These are phyloP conservation scores for Lasiodiplodia theobromae DNA, from an alignment of 2,329 filamentous ascomycete species.

Conservation along the genomic window DNA sequence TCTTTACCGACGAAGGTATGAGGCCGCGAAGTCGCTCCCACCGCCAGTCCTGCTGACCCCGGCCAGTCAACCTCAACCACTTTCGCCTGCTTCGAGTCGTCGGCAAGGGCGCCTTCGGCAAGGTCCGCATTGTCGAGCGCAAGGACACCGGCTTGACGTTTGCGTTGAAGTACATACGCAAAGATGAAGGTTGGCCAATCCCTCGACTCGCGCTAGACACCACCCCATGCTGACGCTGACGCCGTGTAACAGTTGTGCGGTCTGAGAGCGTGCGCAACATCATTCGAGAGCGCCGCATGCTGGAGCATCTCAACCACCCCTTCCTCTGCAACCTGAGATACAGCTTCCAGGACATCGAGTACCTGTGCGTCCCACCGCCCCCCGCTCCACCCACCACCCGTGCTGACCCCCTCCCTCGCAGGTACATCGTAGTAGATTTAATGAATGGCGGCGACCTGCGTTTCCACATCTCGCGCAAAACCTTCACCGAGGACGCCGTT, in stretches of 20 bases:
- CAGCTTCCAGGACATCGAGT: constrained; percentile 99
- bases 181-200: constrained; percentile 83
- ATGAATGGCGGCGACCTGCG: constrained; percentile 97
- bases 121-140: constrained; percentile 96
- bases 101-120: constrained; percentile 96
- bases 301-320: constrained; percentile 96
- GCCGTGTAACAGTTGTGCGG: constrained; percentile 75
- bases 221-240: constrained; percentile 34
- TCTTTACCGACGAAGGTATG: constrained; percentile 91
- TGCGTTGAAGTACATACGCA: constrained; percentile 96
- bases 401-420: constrained; percentile 41
- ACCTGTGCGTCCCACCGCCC: constrained; percentile 71
- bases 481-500: constrained; percentile 96
- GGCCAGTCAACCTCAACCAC: constrained; percentile 90
- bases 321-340: constrained; percentile 99
- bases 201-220: constrained; percentile 30
- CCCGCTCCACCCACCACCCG: background rate
- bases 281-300: constrained; percentile 94
- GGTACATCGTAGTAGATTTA: constrained; percentile 92
- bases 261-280: constrained; percentile 99
- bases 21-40: background rate
- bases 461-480: constrained; percentile 97
- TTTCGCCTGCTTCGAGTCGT: constrained; percentile 95
- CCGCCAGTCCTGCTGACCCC: constrained; percentile 33
- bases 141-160: constrained; percentile 95